Evolutionary conservation across 2,329 filamentous ascomycete species (phyloP).

Genomic region (Aspergillus pseudonomiae): DNA sequence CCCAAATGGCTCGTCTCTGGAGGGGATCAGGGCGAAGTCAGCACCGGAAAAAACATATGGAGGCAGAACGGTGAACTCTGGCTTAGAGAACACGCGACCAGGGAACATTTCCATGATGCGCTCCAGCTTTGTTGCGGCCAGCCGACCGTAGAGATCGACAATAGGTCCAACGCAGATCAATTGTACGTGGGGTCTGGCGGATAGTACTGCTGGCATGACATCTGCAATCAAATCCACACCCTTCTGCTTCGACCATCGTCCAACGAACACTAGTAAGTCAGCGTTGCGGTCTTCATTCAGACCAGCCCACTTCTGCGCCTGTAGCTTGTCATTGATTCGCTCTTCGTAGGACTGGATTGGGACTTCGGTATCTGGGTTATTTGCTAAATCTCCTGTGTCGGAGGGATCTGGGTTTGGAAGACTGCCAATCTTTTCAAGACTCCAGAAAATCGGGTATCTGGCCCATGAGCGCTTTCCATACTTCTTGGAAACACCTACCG

Average conservation of each 20-base stretch:
- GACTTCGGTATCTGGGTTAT: conserved; percentile 45
- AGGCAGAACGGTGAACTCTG: conserved; percentile 67
- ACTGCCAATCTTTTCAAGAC: conserved; percentile 63
- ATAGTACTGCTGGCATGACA: conserved; percentile 66
- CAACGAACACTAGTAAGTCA: conserved; percentile 69
- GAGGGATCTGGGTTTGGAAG: conserved; percentile 68
- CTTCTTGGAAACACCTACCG: conserved; percentile 69
- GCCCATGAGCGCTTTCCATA: conserved; percentile 69
- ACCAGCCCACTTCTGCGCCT: conserved; percentile 70
- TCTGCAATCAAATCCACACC: conserved; percentile 70
- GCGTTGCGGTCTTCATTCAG: conserved; percentile 63
- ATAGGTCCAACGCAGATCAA: conserved; percentile 66
- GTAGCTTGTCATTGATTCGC: conserved; percentile 57
- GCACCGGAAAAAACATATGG: conserved; percentile 69
- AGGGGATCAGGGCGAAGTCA: conserved; percentile 70
- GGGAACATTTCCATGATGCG: conserved; percentile 68
- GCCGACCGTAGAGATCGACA: conserved; percentile 69
- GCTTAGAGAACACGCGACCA: conserved; percentile 66
- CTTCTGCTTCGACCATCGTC: conserved; percentile 71
- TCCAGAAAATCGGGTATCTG: conserved; percentile 71
- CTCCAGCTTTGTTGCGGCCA: conserved; percentile 67
- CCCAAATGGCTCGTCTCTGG: conserved; percentile 70
- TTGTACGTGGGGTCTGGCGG: conserved; percentile 62
- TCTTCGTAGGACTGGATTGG: conserved; percentile 60
- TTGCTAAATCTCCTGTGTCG: conserved; percentile 60